Conservation (phyloP, 305 asterid species). For the Solanum hybrid region DNA sequence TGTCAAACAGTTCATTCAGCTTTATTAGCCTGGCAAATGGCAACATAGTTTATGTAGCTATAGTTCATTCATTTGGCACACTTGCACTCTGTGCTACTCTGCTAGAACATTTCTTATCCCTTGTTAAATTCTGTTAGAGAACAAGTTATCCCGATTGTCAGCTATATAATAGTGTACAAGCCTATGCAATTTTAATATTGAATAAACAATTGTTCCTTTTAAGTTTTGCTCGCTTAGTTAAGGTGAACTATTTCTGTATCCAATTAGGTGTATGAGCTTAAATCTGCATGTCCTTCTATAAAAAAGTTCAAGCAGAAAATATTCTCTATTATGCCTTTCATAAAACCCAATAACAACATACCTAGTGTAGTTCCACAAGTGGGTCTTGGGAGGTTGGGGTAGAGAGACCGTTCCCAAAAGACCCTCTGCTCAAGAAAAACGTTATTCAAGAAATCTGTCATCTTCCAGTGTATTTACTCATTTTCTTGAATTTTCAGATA, state of each 20-base stretch:
- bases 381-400: neutral
- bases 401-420: neutral
- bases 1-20: neutral
- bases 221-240: neutral
- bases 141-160: neutral
- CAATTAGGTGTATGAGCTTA: neutral
- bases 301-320: neutral
- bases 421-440: neutral
- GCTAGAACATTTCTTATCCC: too few relatives aligned
- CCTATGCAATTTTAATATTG: neutral
- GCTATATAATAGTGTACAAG: neutral
- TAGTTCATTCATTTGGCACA: neutral
- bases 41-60: neutral
- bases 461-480: neutral
- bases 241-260: neutral
- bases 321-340: neutral
- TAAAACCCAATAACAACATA: neutral
- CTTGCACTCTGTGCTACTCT: neutral
- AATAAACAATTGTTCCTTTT: neutral
- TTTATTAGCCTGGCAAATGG: neutral
- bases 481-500: constrained; percentile 31
- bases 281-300: neutral
- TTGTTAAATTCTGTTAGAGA: neutral
- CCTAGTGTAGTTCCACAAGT: neutral
- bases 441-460: neutral